phyloP scores from a whole-genome alignment of 768 basidiomycete species.

The Thelephora ganbajun region DNA sequence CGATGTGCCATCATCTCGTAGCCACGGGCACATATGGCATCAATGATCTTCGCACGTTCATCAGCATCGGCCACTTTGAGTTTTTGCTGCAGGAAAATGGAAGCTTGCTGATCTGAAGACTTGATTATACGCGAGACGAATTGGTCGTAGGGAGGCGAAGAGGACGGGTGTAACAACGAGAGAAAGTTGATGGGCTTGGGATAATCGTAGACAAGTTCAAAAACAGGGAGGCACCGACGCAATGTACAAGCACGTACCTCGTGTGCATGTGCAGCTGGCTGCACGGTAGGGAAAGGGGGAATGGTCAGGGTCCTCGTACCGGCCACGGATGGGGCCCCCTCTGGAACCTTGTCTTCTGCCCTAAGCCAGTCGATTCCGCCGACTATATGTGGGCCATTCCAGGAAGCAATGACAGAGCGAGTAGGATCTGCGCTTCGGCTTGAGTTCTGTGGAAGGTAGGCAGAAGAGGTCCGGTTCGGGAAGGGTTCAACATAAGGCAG shows the following conservation, averaged over 20 bases:
- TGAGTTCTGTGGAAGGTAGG: constrained; percentile 24
- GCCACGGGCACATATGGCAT: constrained; percentile 72
- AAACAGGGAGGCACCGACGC: not conserved
- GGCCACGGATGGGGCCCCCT: not conserved
- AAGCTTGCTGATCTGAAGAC: constrained; percentile 82
- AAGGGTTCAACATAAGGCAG: constrained; percentile 42
- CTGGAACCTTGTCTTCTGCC: constrained; percentile 7
- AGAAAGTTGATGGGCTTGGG: constrained; percentile 79
- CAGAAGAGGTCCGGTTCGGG: constrained; percentile 26
- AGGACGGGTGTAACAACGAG: constrained; percentile 72
- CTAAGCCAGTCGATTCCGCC: constrained; percentile 15
- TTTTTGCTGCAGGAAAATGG: constrained; percentile 83
- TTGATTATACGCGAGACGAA: constrained; percentile 82
- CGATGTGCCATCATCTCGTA: constrained; percentile 91
- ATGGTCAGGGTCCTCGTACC: not conserved
- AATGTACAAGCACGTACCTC: constrained; percentile 32
- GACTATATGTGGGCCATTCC: constrained; percentile 10
- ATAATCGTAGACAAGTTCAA: not conserved
- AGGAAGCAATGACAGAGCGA: constrained; percentile 9
- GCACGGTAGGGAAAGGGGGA: constrained; percentile 3
- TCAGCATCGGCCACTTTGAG: constrained; percentile 72
- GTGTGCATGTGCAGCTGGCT: constrained; percentile 18
- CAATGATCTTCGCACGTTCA: constrained; percentile 72
- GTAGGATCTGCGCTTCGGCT: constrained; percentile 17
- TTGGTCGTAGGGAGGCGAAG: constrained; percentile 68